Base-by-base conservation (phyloP, 768 basidiomycete species). In the Grammothele lineata region DNA sequence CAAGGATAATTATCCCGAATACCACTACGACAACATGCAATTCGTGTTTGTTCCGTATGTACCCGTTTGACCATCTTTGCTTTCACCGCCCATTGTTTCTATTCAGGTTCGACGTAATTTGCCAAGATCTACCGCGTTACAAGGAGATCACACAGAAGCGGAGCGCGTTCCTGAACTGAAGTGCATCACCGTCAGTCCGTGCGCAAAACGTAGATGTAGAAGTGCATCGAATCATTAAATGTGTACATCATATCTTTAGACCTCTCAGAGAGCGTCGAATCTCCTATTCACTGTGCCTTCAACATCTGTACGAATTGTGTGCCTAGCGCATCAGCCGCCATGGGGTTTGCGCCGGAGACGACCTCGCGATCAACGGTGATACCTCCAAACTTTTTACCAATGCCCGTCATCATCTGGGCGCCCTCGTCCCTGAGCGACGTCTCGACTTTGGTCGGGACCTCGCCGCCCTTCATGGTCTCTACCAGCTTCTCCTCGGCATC, bases 21-120 rank as follows among this genome's bases (percentile, higher is more conserved):
- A 92, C 10, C 72, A 87, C 62, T 75, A 77, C 53, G 81, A 83
- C 22, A 80, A 72, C 34, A 57, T 92, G 54, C 69, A 69, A 51
- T 66, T 63, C 39, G 73, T 78, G 5, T 87, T 90, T 62, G 67
- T 77, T 5, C 70, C 68, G 81, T 92, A 67, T 58, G 83, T 1
- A 6, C 24, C 7, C 26, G 7, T 17, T 0, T 7, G 5, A 8
- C 11, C 17, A 7, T 30, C 8, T 30, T 7, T 7, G 7, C 27
- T 30, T 7, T 30, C 27, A 30, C 27, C 14, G 27, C 27, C 14
- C 14, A 14, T 14, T 30, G 27, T 7, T 30, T 30, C 27, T 7
- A 30, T 7, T 34, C 25, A 53, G 51, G 36, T 53, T 53, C 23
- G 45, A 53, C 27, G n/a, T 40, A 26, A 40, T 53, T 18, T 47